Conservation (phyloP, 352 stramenopile species). For the Globisporangium okanoganense region DNA sequence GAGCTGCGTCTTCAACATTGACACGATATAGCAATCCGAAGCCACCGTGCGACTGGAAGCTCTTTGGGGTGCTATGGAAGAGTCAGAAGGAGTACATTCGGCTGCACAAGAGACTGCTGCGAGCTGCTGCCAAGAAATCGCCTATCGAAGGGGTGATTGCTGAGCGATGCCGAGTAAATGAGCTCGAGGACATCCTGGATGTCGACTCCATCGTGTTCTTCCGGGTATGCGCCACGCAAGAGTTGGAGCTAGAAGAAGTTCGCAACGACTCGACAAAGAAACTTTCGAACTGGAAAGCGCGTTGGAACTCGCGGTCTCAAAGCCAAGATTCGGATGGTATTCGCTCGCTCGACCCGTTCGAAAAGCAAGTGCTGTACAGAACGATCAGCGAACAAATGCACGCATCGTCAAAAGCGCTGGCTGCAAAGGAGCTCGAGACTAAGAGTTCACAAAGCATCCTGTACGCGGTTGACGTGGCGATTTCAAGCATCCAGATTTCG, state of each 20-base stretch:
- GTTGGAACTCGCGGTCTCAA: constrained; percentile 39
- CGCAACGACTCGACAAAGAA: constrained; percentile 68
- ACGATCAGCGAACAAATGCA: constrained; percentile 60
- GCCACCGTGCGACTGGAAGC: constrained; percentile 47
- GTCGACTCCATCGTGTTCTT: constrained; percentile 85
- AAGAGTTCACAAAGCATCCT: constrained; percentile 52
- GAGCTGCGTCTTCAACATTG: constrained; percentile 3
- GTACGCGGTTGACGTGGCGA: constrained; percentile 59
- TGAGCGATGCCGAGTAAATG: constrained; percentile 43
- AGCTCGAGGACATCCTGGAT: constrained; percentile 68
- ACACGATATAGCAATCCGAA: constrained; percentile 12
- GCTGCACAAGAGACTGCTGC: constrained; percentile 70
- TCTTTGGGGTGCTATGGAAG: constrained; percentile 55
- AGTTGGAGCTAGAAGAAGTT: constrained; percentile 63
- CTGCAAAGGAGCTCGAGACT: constrained; percentile 38
- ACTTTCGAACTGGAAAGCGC: constrained; percentile 61
- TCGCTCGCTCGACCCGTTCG: constrained; percentile 27
- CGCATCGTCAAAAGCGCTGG: constrained; percentile 39
- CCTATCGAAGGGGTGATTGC: constrained; percentile 38
- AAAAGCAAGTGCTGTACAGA: constrained; percentile 56
- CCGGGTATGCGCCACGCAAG: constrained; percentile 52
- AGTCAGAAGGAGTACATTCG: constrained; percentile 68
- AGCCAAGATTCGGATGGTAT: constrained; percentile 14
- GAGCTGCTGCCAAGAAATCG: constrained; percentile 52
- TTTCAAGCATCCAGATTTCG: constrained; percentile 50